phyloP scores from a whole-genome alignment of 495 filamentous ascomycete species.

The Copromyces sp. region DNA sequence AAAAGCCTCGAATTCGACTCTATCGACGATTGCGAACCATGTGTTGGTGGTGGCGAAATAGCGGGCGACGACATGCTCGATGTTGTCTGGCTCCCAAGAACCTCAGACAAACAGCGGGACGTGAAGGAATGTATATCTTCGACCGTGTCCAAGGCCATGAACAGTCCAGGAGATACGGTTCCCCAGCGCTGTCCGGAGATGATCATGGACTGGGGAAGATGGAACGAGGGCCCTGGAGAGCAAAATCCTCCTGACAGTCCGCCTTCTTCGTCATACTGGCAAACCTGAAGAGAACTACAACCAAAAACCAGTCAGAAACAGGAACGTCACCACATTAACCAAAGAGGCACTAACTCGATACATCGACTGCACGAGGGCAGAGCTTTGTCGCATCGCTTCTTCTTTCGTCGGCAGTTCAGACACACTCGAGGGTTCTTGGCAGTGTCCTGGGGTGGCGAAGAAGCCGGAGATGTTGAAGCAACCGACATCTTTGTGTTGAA shows the following conservation, averaged over 20 bases:
- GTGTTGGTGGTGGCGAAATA: slow-evolving; percentile 20
- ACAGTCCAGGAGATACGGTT: slow-evolving; percentile 10
- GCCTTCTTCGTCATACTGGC: slow-evolving; percentile 18
- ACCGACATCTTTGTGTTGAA: slow-evolving; percentile 14
- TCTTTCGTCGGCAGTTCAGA: slow-evolving; percentile 18
- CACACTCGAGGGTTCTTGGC: slow-evolving; percentile 18
- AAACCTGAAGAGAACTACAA: slow-evolving; percentile 13
- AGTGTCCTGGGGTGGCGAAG: slow-evolving; percentile 7
- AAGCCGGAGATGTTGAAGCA: slow-evolving; percentile 12
- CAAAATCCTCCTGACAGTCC: slow-evolving; percentile 2
- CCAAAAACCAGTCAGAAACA: slow-evolving; percentile 1
- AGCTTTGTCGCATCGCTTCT: slow-evolving; percentile 21
- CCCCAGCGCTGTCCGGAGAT: slow-evolving; percentile 5
- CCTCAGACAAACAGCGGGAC: slow-evolving; percentile 56
- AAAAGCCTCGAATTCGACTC: slow-evolving; percentile 8
- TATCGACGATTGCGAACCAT: slow-evolving; percentile 22
- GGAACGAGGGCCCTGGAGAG: background rate
- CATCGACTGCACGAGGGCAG: slow-evolving; percentile 17
- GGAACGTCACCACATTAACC: background rate
- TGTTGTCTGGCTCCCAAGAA: slow-evolving; percentile 53
- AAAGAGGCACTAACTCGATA: slow-evolving; percentile 12
- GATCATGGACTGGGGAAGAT: slow-evolving; percentile 5
- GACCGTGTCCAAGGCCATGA: slow-evolving; percentile 15
- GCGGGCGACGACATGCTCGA: slow-evolving; percentile 41
- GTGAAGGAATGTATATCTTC: slow-evolving; percentile 16